Percentiles rank a stretch among this genome's conserved stretches.
These are phyloP conservation scores for Cordyceps javanica DNA, from an alignment of 2,329 filamentous ascomycete genomes.

Conservation along the genomic window DNA sequence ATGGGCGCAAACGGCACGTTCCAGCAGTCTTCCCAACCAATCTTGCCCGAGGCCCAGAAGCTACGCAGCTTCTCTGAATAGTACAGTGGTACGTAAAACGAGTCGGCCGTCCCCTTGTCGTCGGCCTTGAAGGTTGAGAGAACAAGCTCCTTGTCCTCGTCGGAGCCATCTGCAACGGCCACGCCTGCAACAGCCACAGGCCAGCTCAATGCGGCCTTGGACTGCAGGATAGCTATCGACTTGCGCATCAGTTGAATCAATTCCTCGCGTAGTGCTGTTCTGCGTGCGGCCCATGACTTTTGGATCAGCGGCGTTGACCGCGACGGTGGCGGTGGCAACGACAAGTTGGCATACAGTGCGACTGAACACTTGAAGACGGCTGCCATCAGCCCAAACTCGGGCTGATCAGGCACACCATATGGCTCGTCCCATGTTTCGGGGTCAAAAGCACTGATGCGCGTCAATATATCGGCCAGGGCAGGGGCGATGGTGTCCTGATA, in stretches of 20 bases:
- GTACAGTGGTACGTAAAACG: background rate
- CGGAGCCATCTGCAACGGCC: background rate
- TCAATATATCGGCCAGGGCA: background rate
- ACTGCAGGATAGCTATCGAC: background rate
- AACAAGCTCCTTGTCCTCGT: background rate
- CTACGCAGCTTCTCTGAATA: background rate
- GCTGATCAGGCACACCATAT: background rate
- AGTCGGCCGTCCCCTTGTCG: background rate
- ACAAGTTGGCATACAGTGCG: background rate
- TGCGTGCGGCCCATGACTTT: background rate
- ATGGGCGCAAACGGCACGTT: background rate
- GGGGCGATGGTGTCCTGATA: background rate
- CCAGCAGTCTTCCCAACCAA: slow-evolving; percentile 4
- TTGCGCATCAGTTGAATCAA: slow-evolving; percentile 2
- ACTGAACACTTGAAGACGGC: background rate
- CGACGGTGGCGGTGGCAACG: background rate
- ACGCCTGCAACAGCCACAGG: background rate
- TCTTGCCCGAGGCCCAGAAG: slow-evolving; percentile 1
- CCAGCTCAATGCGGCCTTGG: background rate
- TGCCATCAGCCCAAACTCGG: background rate
- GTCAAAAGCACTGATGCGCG: background rate
- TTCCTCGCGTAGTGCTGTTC: background rate
- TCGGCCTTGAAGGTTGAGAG: background rate
- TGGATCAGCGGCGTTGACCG: too few relatives aligned
- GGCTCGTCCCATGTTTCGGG: background rate